These are phyloP conservation scores for Allomyces arbusculus DNA, from an alignment of 192 early-diverging fungal genomes.

Conservation along the genomic window DNA sequence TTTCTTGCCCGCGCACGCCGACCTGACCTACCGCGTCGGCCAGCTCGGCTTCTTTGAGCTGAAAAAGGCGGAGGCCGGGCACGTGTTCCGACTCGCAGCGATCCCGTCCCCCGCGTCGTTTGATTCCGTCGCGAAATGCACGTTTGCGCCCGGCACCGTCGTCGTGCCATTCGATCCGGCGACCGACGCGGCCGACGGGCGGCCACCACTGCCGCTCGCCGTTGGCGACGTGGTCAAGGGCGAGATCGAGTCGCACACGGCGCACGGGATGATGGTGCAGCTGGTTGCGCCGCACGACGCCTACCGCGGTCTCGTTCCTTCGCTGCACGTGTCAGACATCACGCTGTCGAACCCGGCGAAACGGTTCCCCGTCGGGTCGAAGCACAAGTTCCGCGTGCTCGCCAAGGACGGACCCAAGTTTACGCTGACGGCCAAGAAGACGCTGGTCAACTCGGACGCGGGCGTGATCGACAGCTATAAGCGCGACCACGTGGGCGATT, in stretches of 20 bases:
- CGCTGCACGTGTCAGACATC: constrained; percentile 11
- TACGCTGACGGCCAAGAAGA: constrained; percentile 3
- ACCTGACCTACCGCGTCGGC: constrained; percentile 23
- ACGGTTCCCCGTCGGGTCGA: neutral
- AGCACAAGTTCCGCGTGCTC: constrained; percentile 5
- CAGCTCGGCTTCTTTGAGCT: no score
- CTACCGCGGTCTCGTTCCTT: constrained; percentile 6
- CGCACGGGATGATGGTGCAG: neutral
- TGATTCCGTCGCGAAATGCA: constrained; percentile 17
- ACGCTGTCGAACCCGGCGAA: constrained; percentile 7
- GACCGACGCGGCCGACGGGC: neutral
- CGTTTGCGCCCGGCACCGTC: neutral
- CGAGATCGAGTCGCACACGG: constrained; percentile 1
- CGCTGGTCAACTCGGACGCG: constrained; percentile 46
- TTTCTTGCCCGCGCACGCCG: constrained; percentile 52
- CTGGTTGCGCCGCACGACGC: constrained; percentile 4
- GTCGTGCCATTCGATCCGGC: neutral
- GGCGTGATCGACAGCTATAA: constrained; percentile 40
- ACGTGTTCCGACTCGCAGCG: neutral
- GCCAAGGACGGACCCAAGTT: neutral
- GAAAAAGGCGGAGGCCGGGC: neutral
- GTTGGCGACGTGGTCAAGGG: constrained; percentile 58
- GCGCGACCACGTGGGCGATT: constrained; percentile 30
- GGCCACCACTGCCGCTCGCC: constrained; percentile 20
- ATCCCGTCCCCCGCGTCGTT: neutral